Evolutionary conservation across 2,329 filamentous ascomycete genomes (phyloP).

Genomic region (Parastagonospora avenae): DNA sequence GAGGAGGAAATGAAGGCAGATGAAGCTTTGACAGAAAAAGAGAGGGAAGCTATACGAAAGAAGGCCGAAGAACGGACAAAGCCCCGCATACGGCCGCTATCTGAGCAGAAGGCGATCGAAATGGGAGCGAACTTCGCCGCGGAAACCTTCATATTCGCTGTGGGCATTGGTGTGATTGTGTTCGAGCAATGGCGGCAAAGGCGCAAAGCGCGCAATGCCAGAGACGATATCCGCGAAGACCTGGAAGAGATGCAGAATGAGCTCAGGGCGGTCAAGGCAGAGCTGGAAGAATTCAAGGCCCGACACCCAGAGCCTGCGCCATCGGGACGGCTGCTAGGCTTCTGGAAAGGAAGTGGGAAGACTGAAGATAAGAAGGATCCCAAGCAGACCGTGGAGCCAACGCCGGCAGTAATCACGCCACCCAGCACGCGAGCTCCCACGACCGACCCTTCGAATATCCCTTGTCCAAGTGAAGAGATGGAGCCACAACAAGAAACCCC

Average conservation of each 20-base stretch:
- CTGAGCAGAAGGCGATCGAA: constrained; percentile 71
- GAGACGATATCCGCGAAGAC: constrained; percentile 65
- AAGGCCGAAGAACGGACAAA: constrained; percentile 44
- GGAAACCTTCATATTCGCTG: constrained; percentile 69
- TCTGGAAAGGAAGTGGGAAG: constrained; percentile 34
- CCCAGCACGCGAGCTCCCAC: not conserved
- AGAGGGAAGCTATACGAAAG: constrained; percentile 56
- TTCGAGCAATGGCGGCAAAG: constrained; percentile 66
- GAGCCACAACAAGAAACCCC: not conserved
- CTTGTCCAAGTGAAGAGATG: not conserved
- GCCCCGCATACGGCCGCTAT: constrained; percentile 67
- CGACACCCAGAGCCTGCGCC: constrained; percentile 32
- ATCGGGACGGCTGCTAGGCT: constrained; percentile 34
- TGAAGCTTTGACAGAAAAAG: constrained; percentile 54
- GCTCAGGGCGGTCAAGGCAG: constrained; percentile 43
- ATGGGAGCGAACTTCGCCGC: constrained; percentile 72
- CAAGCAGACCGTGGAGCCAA: constrained; percentile 8
- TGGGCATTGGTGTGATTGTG: constrained; percentile 66
- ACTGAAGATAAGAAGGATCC: constrained; percentile 23
- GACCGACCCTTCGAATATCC: not conserved
- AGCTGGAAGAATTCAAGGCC: constrained; percentile 50
- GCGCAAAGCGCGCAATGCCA: constrained; percentile 63
- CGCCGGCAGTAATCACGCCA: not conserved
- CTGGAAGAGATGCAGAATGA: constrained; percentile 62
- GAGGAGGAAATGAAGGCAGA: constrained; percentile 64